Base-by-base conservation (phyloP, 805 yeast species). In the Vanderwaltozyma verrucispora region DNA sequence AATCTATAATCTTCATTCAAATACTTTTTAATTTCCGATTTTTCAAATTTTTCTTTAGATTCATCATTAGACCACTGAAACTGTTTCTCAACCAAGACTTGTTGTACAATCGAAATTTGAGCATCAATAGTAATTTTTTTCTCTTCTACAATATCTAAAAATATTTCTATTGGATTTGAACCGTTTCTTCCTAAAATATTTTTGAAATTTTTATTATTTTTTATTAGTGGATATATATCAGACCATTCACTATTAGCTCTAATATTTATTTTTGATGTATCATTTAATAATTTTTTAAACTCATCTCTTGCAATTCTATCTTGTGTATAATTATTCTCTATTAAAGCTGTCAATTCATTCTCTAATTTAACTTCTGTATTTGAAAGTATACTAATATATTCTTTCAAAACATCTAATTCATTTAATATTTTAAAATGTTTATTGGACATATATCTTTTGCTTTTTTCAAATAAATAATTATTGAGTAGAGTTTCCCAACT, bases 111-210 rank as follows among this genome's bases (percentile, higher is more conserved):
- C 36, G 78, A 84, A 37, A 72, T 72, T 50, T 76, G 74, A 17
- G 77, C 74, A 41, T 69, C 71, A 32, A 82, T 52, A 2, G 66
- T 50, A 37, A 76, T 71, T 25, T 70, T 67, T 47, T 74, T 76
- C 39, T 74, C 78, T 46, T 80, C 87, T 3, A 80, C 68, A 0
- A 71, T 49, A 54, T 87, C 95, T 73, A 84, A 72, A 54, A 80
- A 86, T 29, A 83, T 58, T 44, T 86, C 94, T 30, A 78, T 51
- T 1, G 95, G 80, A 1, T 77, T 69, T 0, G 95, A 85, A 0
- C 95, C 95, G 32, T 72, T 66, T 37, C 87, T 68, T 0, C 94
- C 95, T 39, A 86, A 67, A 27, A 86, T 44, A 17, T 69, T 74
- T 13, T 72, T 49, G 50, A 80, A 86, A 13, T 74, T 60, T 32